A percentile compares a stretch with the other conserved stretches of the same genome.
These are phyloP conservation scores for Jimgerdemannia lactiflua DNA, from an alignment of 192 early-diverging fungal genomes.

Conservation along the genomic window DNA sequence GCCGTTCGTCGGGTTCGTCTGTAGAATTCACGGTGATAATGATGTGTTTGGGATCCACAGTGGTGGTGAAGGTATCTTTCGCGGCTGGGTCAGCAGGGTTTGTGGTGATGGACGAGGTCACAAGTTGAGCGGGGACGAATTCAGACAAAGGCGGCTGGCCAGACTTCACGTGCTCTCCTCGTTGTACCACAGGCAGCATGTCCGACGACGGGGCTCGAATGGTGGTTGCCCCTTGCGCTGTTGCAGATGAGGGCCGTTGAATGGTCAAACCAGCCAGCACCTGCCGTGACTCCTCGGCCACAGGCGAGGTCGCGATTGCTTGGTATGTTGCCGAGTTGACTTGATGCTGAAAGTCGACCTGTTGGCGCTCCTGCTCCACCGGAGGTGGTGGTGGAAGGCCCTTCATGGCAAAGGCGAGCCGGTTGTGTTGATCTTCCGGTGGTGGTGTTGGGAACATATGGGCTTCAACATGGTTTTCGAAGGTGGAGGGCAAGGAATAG, in stretches of 20 bases:
- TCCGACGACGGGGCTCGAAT: too few species aligned
- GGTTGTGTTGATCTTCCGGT: background rate
- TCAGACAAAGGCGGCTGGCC: too few species aligned
- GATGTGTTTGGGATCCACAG: background rate
- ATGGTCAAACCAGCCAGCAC: too few species aligned
- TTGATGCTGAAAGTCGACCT: background rate
- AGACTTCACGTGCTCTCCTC: too few species aligned
- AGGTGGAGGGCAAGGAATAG: background rate
- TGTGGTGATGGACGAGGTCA: background rate
- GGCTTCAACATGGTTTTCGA: background rate
- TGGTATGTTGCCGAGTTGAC: too few species aligned
- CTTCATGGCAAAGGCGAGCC: background rate
- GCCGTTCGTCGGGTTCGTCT: background rate
- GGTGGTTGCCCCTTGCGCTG: too few species aligned
- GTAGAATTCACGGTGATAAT: background rate
- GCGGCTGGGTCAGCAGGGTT: background rate
- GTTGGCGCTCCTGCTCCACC: background rate
- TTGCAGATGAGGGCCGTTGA: too few species aligned
- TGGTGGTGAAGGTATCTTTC: background rate
- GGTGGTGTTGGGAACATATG: background rate
- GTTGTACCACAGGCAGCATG: too few species aligned
- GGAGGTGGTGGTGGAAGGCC: background rate
- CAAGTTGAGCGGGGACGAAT: too few species aligned
- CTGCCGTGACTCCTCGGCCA: too few species aligned
- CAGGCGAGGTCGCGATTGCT: too few species aligned